A percentile compares a stretch with the other conserved stretches of the same genome.
Evolutionary conservation across 2,329 filamentous ascomycete genomes (phyloP).

Genomic region (Penicillium sp.): DNA sequence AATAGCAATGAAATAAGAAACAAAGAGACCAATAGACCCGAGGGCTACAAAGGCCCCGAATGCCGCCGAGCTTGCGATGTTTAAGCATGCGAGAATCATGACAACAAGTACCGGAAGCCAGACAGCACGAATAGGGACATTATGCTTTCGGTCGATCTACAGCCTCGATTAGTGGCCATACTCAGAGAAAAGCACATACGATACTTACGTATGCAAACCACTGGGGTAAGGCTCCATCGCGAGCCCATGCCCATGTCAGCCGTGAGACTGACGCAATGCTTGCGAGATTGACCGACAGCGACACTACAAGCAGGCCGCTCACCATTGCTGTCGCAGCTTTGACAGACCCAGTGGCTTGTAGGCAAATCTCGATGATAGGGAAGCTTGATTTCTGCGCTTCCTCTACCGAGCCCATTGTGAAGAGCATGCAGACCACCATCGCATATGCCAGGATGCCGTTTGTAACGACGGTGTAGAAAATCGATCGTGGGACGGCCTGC

Average conservation of each 20-base stretch:
- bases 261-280: conserved; percentile 52
- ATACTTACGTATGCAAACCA: conserved; percentile 22
- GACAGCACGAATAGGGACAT: conserved; percentile 41
- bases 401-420: conserved; percentile 46
- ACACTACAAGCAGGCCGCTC: conserved; percentile 34
- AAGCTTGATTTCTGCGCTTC: conserved; percentile 33
- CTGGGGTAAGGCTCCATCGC: conserved; percentile 49
- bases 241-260: conserved; percentile 53
- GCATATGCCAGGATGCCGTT: conserved; percentile 46
- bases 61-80: conserved; percentile 43
- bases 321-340: conserved; percentile 44
- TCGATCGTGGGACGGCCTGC: conserved; percentile 49
- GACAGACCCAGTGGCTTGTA: conserved; percentile 44
- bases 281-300: conserved; percentile 42
- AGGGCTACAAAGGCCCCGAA: conserved; percentile 42
- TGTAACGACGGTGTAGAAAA: conserved; percentile 48
- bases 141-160: conserved; percentile 34
- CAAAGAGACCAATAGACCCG: conserved; percentile 32
- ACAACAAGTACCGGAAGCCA: conserved; percentile 36
- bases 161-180: background rate
- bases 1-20: conserved; percentile 45
- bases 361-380: conserved; percentile 48
- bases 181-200: background rate
- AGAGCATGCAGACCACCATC: conserved; percentile 47
- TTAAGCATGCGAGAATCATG: conserved; percentile 39